A percentile compares a stretch with the other conserved stretches of the same genome.
Evolutionary conservation across 116 monocot species (phyloP).

Genomic region (Cymodocea nodosa): DNA sequence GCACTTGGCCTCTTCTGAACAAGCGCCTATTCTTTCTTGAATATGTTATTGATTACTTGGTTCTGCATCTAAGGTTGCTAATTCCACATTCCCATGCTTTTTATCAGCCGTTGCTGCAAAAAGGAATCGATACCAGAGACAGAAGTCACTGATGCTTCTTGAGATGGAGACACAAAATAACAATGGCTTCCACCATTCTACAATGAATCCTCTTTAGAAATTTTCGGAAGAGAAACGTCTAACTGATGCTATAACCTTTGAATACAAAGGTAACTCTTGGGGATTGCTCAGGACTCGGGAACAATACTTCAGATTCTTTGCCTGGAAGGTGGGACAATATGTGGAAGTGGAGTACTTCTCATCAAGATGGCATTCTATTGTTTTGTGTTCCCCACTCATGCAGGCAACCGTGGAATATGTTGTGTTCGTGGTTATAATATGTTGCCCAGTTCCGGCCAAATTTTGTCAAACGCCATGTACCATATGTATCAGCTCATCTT

Average conservation of each 20-base stretch:
- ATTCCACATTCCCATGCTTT: not conserved
- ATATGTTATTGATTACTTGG: not conserved
- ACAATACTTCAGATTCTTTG: not conserved
- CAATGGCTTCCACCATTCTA: slow-evolving; percentile 25
- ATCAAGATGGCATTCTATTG: not conserved
- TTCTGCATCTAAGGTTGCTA: not conserved
- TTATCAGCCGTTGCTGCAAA: slow-evolving; percentile 79
- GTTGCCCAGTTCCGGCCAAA: not conserved
- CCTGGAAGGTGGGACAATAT: not conserved
- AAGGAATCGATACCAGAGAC: slow-evolving; percentile 88
- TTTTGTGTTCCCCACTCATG: not conserved
- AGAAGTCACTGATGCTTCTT: slow-evolving; percentile 69
- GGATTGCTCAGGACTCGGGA: not conserved
- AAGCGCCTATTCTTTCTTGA: not conserved
- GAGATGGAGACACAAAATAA: slow-evolving; percentile 74
- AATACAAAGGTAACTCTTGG: not conserved
- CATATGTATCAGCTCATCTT: not conserved
- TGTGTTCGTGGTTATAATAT: not conserved
- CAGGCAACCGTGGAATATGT: not conserved
- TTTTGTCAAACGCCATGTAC: slow-evolving; percentile 2
- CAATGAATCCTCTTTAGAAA: slow-evolving; percentile 20
- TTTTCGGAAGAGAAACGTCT: not conserved
- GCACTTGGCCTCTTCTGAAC: too few relatives aligned
- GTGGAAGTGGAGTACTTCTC: not conserved
- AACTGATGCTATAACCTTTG: not conserved